These are phyloP conservation scores for Fragilaria radians DNA, from an alignment of 108 stramenopile genomes.

Conservation along the genomic window DNA sequence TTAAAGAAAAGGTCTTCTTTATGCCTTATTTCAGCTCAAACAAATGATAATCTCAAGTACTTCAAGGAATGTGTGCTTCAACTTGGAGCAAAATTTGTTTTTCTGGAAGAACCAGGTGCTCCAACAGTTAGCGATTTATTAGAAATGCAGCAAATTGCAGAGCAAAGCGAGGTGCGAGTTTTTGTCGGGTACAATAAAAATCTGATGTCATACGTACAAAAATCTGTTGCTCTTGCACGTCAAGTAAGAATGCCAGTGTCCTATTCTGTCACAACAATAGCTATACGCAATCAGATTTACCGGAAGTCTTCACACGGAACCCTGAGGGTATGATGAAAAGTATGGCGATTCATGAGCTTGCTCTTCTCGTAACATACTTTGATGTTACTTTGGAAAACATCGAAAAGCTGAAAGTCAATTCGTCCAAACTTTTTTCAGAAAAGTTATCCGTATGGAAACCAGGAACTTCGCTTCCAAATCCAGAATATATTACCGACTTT, in stretches of 20 bases:
- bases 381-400: constrained; percentile 69
- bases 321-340: constrained; percentile 86
- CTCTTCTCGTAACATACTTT: constrained; percentile 67
- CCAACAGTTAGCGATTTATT: constrained; percentile 63
- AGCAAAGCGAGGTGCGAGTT: constrained; percentile 27
- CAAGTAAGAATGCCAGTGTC: constrained; percentile 21
- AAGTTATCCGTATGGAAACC: constrained; percentile 28
- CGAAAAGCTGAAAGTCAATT: constrained; percentile 42
- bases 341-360: constrained; percentile 89
- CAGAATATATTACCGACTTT: constrained; percentile 63
- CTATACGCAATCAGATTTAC: constrained; percentile 47
- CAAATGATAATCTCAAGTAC: constrained; percentile 64
- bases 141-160: constrained; percentile 41
- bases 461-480: constrained; percentile 6
- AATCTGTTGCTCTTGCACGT: constrained; percentile 36
- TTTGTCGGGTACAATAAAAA: constrained; percentile 89
- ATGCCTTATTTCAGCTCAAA: constrained; percentile 61
- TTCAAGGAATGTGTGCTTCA: constrained; percentile 39
- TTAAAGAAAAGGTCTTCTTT: constrained; percentile 1
- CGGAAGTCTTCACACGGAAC: constrained; percentile 79
- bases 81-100: constrained; percentile 45
- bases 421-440: constrained; percentile 58
- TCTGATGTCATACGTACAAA: constrained; percentile 56
- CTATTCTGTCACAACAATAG: constrained; percentile 83
- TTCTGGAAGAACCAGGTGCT: constrained; percentile 86